Evolutionary conservation across 1,284 basidiomycete species (phyloP), one percentile per base, ranked within the genome.

Genomic region (Tilletia indica): DNA sequence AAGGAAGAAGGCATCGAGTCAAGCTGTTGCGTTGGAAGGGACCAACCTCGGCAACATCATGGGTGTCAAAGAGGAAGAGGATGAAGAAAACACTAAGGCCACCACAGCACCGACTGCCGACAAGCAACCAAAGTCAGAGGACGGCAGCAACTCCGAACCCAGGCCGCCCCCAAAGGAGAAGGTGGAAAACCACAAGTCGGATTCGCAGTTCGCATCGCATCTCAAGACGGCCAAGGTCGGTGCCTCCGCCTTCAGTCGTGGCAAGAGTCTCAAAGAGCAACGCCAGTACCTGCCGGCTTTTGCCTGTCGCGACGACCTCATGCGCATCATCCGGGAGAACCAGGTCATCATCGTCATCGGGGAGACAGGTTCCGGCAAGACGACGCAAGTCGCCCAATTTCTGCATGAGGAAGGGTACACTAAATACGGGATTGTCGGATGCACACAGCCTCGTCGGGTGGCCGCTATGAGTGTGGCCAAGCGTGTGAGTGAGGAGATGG

Each of bases 391-490:
- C 4, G 87, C 91, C 0, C 95, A 97, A 80, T 97, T 93, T 85
- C 85, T 97, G 71, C 93, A 97, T 83, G 96, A 98, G 85, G 96
- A 97, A 77, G 95, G 96, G 1, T 98, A 96, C 84, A 93, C 93
- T 73, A 85, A 88, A 19, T 89, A 91, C 84, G 95, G 95, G 8
- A 88, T 97, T 49, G 90, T 99, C 58, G 94, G 94, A 6, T 99
- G 95, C 80, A 99, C 96, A 0, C 95, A 98, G 83, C 95, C 95
- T 51, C 90, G 96, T 81, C 93, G 95, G 87, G 95, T 98, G 12
- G 95, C 96, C 66, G 95, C 96, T 12, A 98, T 99, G 95, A 95
- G 93, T 16, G 96, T 98, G 3, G 96, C 96, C 8, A 98, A 98
- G 86, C 94, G 96, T 86, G 96, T 98, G 71, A 94, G 93, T 82